Conservation (phyloP, 2,329 filamentous ascomycete species). For the Cordyceps fumosorosea region DNA sequence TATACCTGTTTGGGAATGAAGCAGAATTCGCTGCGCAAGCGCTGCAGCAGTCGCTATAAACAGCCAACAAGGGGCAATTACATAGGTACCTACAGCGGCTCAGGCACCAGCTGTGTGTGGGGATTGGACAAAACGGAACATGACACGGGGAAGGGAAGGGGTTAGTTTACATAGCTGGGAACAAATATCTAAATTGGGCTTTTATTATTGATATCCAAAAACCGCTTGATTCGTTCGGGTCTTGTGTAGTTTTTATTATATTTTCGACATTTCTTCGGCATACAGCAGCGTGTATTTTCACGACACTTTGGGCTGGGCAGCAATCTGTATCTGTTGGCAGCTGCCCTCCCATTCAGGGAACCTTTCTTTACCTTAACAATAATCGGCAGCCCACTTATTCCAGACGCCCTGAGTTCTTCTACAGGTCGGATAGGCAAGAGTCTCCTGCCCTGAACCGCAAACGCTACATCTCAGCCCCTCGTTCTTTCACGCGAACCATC, state of each 20-base stretch:
- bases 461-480: constrained; percentile 1
- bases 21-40: not conserved
- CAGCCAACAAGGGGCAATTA: not conserved
- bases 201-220: too few relatives aligned
- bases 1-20: not conserved
- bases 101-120: not conserved
- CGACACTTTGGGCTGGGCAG: not conserved
- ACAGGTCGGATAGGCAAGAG: not conserved
- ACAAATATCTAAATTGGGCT: too few relatives aligned
- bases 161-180: too few relatives aligned
- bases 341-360: not conserved
- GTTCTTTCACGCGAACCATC: not conserved
- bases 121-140: too few relatives aligned
- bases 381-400: constrained; percentile 9
- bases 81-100: not conserved
- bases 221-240: too few relatives aligned
- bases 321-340: not conserved
- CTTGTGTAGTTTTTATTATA: too few relatives aligned
- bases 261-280: too few relatives aligned
- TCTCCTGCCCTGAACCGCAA: constrained; percentile 1
- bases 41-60: not conserved
- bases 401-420: not conserved
- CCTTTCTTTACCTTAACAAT: not conserved
- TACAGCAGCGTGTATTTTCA: too few relatives aligned
- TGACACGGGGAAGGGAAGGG: too few relatives aligned